Evolutionary conservation across 371 early-diverging fungal genomes (phyloP).

Genomic region (Mortierella sp.): DNA sequence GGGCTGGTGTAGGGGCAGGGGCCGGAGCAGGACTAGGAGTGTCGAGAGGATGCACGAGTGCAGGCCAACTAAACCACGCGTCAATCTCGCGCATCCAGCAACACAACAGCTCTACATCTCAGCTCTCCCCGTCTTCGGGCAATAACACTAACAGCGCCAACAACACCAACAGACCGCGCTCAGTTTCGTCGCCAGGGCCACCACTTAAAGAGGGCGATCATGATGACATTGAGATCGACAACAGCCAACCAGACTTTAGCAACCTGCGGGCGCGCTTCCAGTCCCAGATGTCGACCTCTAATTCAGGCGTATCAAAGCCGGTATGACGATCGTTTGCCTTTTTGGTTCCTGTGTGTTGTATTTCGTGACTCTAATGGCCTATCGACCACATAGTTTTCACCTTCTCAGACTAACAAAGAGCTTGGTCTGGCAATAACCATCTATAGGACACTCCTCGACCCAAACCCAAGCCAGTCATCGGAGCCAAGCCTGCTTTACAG

Average conservation of each 20-base stretch:
- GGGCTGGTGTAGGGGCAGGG: neutral
- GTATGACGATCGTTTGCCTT: conserved; percentile 11
- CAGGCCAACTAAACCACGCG: conserved; percentile 15
- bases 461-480: conserved; percentile 23
- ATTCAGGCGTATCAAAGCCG: conserved; percentile 18
- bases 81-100: conserved; percentile 24
- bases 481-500: neutral
- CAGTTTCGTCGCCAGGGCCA: conserved; percentile 41
- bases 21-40: neutral
- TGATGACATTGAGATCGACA: conserved; percentile 35
- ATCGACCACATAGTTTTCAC: neutral
- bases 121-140: neutral
- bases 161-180: conserved; percentile 32
- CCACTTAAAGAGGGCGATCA: conserved; percentile 14
- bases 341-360: neutral
- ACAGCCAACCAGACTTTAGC: conserved; percentile 44
- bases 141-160: neutral
- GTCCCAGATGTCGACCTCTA: conserved; percentile 33
- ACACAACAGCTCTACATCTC: neutral
- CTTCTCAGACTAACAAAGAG: neutral
- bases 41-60: neutral
- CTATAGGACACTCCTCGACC: conserved; percentile 30
- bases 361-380: neutral
- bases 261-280: conserved; percentile 54
- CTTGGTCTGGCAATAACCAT: neutral